These are phyloP conservation scores for Penicillium tannophilum DNA, from an alignment of 495 filamentous ascomycete species.

Conservation along the genomic window DNA sequence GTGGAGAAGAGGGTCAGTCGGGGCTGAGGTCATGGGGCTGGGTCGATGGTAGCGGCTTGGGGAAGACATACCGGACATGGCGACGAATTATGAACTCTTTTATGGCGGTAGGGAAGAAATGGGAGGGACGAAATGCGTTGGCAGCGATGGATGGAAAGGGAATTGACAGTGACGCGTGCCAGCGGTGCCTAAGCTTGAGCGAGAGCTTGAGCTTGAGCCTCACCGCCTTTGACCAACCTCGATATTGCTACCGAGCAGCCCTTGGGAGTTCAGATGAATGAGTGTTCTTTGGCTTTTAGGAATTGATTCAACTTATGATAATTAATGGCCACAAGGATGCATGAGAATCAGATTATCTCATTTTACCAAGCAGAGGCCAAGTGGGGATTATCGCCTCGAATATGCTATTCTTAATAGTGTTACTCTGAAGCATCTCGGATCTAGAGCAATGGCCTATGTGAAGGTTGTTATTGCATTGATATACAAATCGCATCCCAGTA, in stretches of 20 bases:
- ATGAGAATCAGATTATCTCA: not conserved
- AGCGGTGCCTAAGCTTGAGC: slow-evolving; percentile 44
- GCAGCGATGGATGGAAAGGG: slow-evolving; percentile 25
- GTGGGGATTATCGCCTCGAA: not conserved
- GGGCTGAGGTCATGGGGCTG: slow-evolving; percentile 41
- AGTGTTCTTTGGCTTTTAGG: no score
- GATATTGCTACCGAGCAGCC: not conserved
- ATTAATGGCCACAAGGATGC: not conserved
- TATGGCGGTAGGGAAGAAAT: slow-evolving; percentile 11
- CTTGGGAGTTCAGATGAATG: no score
- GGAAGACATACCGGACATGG: slow-evolving; percentile 47
- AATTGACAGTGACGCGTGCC: slow-evolving; percentile 44
- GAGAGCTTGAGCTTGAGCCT: slow-evolving; percentile 38
- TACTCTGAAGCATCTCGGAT: no score
- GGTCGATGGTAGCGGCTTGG: slow-evolving; percentile 11
- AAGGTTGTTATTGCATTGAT: not conserved
- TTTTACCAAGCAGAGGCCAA: not conserved
- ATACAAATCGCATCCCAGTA: slow-evolving; percentile 9
- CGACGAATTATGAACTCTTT: slow-evolving; percentile 22
- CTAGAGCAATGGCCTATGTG: no score
- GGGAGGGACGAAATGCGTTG: slow-evolving; percentile 14
- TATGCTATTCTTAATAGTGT: no score
- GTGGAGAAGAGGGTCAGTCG: slow-evolving; percentile 38
- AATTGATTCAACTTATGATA: no score
- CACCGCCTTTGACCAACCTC: slow-evolving; percentile 25